A percentile compares a stretch with the other conserved stretches of the same genome.
Conservation (phyloP, 2,329 filamentous ascomycete species). For the Stagonosporopsis cucurbitacearum region DNA sequence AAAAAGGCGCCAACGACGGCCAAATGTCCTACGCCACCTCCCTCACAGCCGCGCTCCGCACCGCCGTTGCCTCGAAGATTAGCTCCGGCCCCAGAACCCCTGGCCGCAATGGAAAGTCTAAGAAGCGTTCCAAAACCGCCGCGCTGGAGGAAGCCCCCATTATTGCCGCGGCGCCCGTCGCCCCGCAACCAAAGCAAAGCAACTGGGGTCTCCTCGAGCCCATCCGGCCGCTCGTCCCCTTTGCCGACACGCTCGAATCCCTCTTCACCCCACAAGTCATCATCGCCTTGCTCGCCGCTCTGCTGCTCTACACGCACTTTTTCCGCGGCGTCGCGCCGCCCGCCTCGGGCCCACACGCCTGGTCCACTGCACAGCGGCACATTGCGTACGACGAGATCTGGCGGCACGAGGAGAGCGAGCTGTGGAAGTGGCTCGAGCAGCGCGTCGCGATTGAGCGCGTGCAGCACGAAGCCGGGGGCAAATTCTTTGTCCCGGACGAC, state of each 20-base stretch:
- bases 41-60: slow-evolving; percentile 75
- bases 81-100: slow-evolving; percentile 56
- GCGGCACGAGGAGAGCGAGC: slow-evolving; percentile 82
- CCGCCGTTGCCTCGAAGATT: slow-evolving; percentile 70
- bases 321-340: slow-evolving; percentile 43
- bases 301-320: slow-evolving; percentile 43
- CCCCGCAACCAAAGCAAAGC: slow-evolving; percentile 40
- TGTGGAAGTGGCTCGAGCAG: slow-evolving; percentile 95
- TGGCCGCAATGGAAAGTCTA: slow-evolving; percentile 57
- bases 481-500: slow-evolving; percentile 35
- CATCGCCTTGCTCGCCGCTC: slow-evolving; percentile 74
- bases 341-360: slow-evolving; percentile 37
- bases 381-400: slow-evolving; percentile 94
- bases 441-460: slow-evolving; percentile 73
- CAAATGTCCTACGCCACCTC: slow-evolving; percentile 84
- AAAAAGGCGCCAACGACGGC: slow-evolving; percentile 92
- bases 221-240: slow-evolving; percentile 72
- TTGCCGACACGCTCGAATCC: slow-evolving; percentile 72
- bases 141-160: slow-evolving; percentile 53
- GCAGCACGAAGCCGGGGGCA: slow-evolving; percentile 31
- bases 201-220: slow-evolving; percentile 85
- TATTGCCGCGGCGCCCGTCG: slow-evolving; percentile 43
- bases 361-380: slow-evolving; percentile 67
- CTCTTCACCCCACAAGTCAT: slow-evolving; percentile 79
- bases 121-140: slow-evolving; percentile 65